These are phyloP conservation scores for Diaporthe vexans DNA, from an alignment of 2,329 filamentous ascomycete species.

Conservation along the genomic window DNA sequence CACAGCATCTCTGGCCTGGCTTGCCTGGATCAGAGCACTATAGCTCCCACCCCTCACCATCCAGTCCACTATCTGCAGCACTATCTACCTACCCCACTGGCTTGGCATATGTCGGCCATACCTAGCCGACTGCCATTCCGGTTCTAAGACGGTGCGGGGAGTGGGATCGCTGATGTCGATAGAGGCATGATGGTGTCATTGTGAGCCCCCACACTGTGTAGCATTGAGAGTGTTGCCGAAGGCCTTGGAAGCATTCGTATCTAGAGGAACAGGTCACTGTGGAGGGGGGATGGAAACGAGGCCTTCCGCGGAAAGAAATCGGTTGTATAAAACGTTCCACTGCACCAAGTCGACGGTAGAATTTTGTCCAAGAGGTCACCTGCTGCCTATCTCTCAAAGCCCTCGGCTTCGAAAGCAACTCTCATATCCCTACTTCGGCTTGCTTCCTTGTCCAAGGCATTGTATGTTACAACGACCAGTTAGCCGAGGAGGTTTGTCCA, in stretches of 20 bases:
- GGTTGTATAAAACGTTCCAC: background rate
- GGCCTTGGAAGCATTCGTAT: background rate
- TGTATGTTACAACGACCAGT: background rate
- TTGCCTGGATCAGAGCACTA: too few relatives aligned
- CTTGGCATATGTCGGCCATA: slow-evolving; percentile 16
- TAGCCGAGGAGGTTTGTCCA: background rate
- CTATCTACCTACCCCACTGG: slow-evolving; percentile 6
- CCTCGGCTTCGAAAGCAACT: background rate
- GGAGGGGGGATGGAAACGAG: background rate
- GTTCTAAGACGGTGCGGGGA: slow-evolving; percentile 11
- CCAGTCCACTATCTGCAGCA: background rate
- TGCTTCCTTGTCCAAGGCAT: background rate
- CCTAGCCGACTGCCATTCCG: background rate
- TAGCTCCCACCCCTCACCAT: background rate
- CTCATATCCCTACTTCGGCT: background rate
- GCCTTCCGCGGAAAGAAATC: too few relatives aligned
- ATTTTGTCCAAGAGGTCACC: background rate
- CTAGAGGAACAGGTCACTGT: background rate
- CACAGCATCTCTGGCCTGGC: background rate
- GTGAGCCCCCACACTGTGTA: background rate
- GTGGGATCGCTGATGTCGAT: slow-evolving; percentile 13
- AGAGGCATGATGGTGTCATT: slow-evolving; percentile 11
- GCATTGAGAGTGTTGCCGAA: background rate
- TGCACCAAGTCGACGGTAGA: too few relatives aligned
- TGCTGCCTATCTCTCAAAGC: too few relatives aligned